These are phyloP conservation scores for Candida silvatica DNA, from an alignment of 805 yeast species.

Conservation along the genomic window DNA sequence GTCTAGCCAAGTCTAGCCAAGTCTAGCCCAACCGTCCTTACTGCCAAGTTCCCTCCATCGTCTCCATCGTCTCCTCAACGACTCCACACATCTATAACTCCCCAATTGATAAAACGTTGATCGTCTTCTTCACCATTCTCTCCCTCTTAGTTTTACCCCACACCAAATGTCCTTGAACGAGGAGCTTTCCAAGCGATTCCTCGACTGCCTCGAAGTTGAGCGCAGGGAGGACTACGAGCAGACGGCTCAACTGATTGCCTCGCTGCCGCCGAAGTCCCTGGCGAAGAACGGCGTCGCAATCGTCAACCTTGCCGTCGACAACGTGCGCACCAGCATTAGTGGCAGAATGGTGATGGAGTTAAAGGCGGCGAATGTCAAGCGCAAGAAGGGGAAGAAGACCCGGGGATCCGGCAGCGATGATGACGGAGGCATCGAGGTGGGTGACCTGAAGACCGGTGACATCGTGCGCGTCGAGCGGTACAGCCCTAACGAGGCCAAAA, in stretches of 20 bases:
- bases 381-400: constrained; percentile 15
- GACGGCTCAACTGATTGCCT: constrained; percentile 32
- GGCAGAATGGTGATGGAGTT: constrained; percentile 62
- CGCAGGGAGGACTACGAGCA: constrained; percentile 43
- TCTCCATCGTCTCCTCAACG: too few species aligned
- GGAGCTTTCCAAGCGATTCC: constrained; percentile 27
- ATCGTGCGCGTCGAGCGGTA: constrained; percentile 54
- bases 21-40: neutral
- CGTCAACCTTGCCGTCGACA: constrained; percentile 50
- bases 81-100: too few species aligned
- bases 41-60: too few species aligned
- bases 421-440: constrained; percentile 27
- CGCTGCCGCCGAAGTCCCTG: constrained; percentile 55
- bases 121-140: neutral
- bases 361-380: constrained; percentile 26
- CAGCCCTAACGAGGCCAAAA: constrained; percentile 18
- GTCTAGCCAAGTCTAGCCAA: neutral
- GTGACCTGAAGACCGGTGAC: constrained; percentile 66
- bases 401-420: constrained; percentile 21
- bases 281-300: constrained; percentile 70
- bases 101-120: too few species aligned
- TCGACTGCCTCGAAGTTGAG: constrained; percentile 37
- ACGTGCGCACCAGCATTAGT: constrained; percentile 67
- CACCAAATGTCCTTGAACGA: constrained; percentile 8
- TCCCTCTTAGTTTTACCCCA: neutral